phyloP scores from a whole-genome alignment of 768 basidiomycete species.

The Kwoniella newhampshirensis region DNA sequence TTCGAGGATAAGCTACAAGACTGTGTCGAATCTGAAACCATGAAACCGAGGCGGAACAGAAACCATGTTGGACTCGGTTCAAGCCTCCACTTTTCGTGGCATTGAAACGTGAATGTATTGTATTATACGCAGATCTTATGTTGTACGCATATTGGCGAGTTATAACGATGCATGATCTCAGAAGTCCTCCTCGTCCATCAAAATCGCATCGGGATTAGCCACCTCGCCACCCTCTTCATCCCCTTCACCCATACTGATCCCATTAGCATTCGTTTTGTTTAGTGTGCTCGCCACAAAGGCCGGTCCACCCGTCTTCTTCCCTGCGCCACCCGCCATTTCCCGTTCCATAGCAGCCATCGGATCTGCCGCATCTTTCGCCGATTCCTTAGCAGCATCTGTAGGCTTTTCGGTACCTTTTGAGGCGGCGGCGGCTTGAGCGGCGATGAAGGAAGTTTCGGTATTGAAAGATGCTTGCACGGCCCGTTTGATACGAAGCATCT shows the following conservation, averaged over 20 bases:
- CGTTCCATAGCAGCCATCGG: slow-evolving; percentile 73
- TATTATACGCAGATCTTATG: no score
- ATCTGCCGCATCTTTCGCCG: slow-evolving; percentile 59
- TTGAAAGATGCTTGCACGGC: slow-evolving; percentile 99
- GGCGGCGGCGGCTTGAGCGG: slow-evolving; percentile 80
- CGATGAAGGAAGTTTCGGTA: slow-evolving; percentile 78
- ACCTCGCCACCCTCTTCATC: slow-evolving; percentile 44
- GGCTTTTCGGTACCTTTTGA: slow-evolving; percentile 61
- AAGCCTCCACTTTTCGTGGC: background rate
- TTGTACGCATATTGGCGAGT: background rate
- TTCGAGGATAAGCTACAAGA: no score
- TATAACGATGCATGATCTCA: slow-evolving; percentile 13
- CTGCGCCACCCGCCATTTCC: slow-evolving; percentile 21
- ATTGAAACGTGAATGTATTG: no score
- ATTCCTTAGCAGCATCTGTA: slow-evolving; percentile 54
- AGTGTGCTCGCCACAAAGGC: slow-evolving; percentile 47
- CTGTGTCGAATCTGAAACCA: no score
- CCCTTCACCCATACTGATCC: slow-evolving; percentile 61
- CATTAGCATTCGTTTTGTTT: slow-evolving; percentile 36
- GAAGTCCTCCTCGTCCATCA: slow-evolving; percentile 53
- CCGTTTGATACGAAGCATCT: slow-evolving; percentile 78
- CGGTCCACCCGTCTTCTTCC: slow-evolving; percentile 26
- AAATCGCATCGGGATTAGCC: slow-evolving; percentile 56
- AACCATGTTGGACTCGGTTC: no score
- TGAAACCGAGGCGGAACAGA: no score